These are phyloP conservation scores for Talaromyces marneffei DNA, from an alignment of 2,329 filamentous ascomycete species.

Conservation along the genomic window DNA sequence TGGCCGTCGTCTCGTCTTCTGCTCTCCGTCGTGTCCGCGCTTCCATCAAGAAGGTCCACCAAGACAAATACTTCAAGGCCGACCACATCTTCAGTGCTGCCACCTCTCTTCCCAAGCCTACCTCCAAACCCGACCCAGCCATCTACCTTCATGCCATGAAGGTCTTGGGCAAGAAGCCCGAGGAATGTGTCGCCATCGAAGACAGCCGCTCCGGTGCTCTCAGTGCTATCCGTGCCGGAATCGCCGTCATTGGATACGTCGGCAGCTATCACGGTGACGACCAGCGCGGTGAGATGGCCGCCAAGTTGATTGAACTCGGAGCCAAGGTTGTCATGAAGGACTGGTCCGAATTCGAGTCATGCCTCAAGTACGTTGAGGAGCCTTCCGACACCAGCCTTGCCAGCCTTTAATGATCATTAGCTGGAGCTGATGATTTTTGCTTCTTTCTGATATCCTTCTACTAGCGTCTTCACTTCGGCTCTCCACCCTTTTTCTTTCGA, in stretches of 20 bases:
- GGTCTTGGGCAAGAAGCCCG: slow-evolving; percentile 63
- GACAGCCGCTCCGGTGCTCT: slow-evolving; percentile 81
- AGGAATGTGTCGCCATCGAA: slow-evolving; percentile 74
- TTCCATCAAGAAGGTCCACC: slow-evolving; percentile 70
- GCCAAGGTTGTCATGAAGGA: slow-evolving; percentile 55
- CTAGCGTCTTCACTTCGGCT: slow-evolving; percentile 3
- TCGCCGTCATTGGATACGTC: slow-evolving; percentile 78
- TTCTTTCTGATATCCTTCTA: not conserved
- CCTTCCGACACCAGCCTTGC: slow-evolving; percentile 3
- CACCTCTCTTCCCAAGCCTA: slow-evolving; percentile 69
- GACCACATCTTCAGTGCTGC: slow-evolving; percentile 77
- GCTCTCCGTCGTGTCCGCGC: slow-evolving; percentile 72
- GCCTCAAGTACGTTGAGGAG: slow-evolving; percentile 39
- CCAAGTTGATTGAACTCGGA: slow-evolving; percentile 55
- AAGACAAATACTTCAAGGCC: slow-evolving; percentile 72
- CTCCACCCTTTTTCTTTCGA: not conserved
- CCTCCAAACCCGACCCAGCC: slow-evolving; percentile 83
- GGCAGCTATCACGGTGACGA: slow-evolving; percentile 62
- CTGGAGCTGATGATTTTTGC: not conserved
- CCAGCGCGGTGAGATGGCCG: slow-evolving; percentile 60
- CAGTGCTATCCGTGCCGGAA: slow-evolving; percentile 69
- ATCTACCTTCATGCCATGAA: slow-evolving; percentile 77
- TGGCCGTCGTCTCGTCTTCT: slow-evolving; percentile 76
- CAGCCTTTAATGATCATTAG: slow-evolving; percentile 6
- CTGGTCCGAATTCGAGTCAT: slow-evolving; percentile 43